Base-by-base conservation (phyloP, 2,329 filamentous ascomycete species). In the Colletotrichum salicis region DNA sequence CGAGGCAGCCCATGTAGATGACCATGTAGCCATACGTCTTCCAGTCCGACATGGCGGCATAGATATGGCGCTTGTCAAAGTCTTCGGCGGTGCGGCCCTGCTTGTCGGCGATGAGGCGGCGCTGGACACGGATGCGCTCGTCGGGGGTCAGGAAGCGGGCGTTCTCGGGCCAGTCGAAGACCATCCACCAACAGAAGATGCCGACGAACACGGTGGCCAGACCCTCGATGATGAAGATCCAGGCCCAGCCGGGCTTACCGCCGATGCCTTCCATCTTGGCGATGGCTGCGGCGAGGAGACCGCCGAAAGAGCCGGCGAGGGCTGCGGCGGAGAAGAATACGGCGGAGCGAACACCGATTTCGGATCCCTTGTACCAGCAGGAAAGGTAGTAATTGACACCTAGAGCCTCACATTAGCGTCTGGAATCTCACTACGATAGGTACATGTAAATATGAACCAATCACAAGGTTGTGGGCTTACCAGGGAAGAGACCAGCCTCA, bases 291-390 rank as follows among this genome's bases (percentile, higher is more conserved):
- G 92, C 92, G 1, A 94, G 84, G 1, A 94, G 85, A 2, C 92
- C 92, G 77, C 91, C 91, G 70, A 94, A 94, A 0, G 90, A 93
- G 1, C 93, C 93, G 0, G 93, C 92, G 0, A 95, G 82, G 0
- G 93, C 92, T 0, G 93, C 93, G 0, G 93, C 93, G 0, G 92
- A 93, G 83, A 95, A 96, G 86, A 95, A 95, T 54, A 94, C 90
- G 19, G 93, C 92, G 69, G 81, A 90, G 35, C 93, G 88, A 10
- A 94, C 87, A 52, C 93, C 93, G 63, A 95, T 92, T 75, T 96
- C 94, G 1, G 87, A 88, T 10, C 93, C 86, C 78, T 89, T 92
- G 78, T 95, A 96, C 93, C 93, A 96, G 77, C 92, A 94, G 0
- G 90, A 92, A 0, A 95, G 85, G 77, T 94, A 94, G 83, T 90